A percentile compares a stretch with the other conserved stretches of the same genome.
These are phyloP conservation scores for Magnolia officinalis DNA, from an alignment of 164 flowering plant genomes.

Conservation along the genomic window DNA sequence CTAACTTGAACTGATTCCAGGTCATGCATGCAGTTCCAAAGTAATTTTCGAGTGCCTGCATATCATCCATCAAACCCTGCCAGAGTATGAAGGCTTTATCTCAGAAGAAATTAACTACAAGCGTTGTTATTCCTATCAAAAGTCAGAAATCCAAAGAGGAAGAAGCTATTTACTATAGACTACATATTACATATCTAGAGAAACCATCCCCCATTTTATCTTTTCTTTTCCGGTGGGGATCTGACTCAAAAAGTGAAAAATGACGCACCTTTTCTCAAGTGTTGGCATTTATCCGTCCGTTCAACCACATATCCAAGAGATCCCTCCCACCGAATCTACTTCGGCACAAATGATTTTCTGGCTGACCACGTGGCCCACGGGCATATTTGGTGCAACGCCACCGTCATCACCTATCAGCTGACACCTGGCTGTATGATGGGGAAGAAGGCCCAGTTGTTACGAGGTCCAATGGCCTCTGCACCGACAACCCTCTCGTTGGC, in stretches of 20 bases:
- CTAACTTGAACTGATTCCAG: no score
- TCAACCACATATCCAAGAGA: no score
- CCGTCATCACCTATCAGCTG: slow-evolving; percentile 31
- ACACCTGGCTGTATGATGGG: slow-evolving; percentile 74
- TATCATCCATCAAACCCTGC: background rate
- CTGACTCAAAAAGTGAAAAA: background rate
- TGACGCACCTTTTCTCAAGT: no score
- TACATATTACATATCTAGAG: background rate
- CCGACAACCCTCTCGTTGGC: slow-evolving; percentile 51
- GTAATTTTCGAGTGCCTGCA: background rate
- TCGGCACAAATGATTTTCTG: no score
- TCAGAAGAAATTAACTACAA: background rate
- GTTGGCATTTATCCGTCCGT: no score
- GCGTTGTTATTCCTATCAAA: background rate
- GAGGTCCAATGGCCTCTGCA: slow-evolving; percentile 29
- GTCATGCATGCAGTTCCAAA: no score
- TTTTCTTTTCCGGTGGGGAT: background rate
- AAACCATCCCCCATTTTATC: no score
- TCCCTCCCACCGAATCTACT: no score
- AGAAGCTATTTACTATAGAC: background rate
- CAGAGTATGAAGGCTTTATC: background rate
- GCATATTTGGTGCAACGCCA: background rate
- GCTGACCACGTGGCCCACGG: no score
- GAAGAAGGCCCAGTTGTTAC: slow-evolving; percentile 69
- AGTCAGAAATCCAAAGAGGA: background rate